phyloP scores from a whole-genome alignment of 129 eudicot species.

The Artemisia tridentata region DNA sequence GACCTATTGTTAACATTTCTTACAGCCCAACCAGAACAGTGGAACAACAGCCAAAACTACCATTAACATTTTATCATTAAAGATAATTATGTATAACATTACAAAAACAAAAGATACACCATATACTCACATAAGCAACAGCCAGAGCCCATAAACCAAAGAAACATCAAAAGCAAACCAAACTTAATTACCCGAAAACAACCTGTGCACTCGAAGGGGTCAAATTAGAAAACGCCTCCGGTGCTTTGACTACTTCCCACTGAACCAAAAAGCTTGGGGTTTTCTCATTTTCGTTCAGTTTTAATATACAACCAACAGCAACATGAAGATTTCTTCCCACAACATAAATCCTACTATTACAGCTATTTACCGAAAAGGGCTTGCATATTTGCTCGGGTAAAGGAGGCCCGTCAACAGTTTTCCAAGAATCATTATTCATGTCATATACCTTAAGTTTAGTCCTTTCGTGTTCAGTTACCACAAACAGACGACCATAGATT shows the following conservation, averaged over 20 bases:
- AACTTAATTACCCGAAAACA: conserved; percentile 7
- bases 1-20: no score
- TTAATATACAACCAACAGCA: conserved; percentile 56
- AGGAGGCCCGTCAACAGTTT: conserved; percentile 61
- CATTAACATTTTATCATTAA: no score
- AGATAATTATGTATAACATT: no score
- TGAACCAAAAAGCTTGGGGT: conserved; percentile 42
- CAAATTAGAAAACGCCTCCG: conserved; percentile 1
- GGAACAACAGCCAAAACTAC: no score
- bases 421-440: conserved; percentile 55
- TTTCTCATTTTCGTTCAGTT: conserved; percentile 6
- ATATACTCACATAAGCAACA: no score
- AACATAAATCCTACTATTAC: conserved; percentile 54
- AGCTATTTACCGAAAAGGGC: conserved; percentile 67
- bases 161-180: no score
- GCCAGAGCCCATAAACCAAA: no score
- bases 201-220: conserved; percentile 31
- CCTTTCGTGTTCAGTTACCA: conserved; percentile 88
- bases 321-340: conserved; percentile 64
- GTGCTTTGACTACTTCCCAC: conserved; percentile 60
- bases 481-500: conserved; percentile 60
- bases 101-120: no score
- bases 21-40: no score
- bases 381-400: conserved; percentile 84
- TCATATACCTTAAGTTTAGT: conserved; percentile 85